Percentiles rank a stretch among this genome's conserved stretches.
phyloP scores from a whole-genome alignment of 2,329 filamentous ascomycete species.

The Pezicula carpinea region DNA sequence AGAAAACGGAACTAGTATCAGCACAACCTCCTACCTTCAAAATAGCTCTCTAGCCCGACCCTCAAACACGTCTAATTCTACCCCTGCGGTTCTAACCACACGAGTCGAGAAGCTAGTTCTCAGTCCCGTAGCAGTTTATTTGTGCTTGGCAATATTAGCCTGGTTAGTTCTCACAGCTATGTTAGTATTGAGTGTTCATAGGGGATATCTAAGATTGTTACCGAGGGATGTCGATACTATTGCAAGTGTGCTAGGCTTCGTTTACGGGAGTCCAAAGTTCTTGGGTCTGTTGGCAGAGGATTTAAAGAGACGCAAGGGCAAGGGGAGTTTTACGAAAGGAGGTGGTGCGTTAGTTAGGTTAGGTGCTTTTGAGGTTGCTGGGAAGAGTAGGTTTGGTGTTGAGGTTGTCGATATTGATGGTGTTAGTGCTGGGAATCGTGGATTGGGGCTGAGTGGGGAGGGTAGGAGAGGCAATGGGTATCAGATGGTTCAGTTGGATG shows the following conservation, averaged over 20 bases:
- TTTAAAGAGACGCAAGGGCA: too few relatives aligned
- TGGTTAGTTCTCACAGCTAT: slow-evolving; percentile 4
- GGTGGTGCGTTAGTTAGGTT: too few relatives aligned
- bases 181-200: background rate
- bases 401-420: too few relatives aligned
- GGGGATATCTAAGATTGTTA: slow-evolving; percentile 4
- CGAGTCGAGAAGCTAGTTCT: slow-evolving; percentile 6
- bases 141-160: slow-evolving; percentile 7
- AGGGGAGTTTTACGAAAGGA: too few relatives aligned
- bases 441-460: too few relatives aligned
- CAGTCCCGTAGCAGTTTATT: slow-evolving; percentile 4
- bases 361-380: too few relatives aligned
- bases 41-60: background rate
- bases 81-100: background rate
- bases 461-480: too few relatives aligned
- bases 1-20: background rate
- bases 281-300: too few relatives aligned
- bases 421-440: too few relatives aligned
- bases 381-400: too few relatives aligned
- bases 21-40: slow-evolving; percentile 3
- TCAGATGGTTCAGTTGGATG: too few relatives aligned
- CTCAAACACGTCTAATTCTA: background rate
- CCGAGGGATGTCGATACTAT: slow-evolving; percentile 13
- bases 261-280: slow-evolving; percentile 10
- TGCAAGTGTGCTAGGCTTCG: slow-evolving; percentile 8